Base-by-base conservation (phyloP, 2,329 filamentous ascomycete genomes). In the Penicillium sp. region DNA sequence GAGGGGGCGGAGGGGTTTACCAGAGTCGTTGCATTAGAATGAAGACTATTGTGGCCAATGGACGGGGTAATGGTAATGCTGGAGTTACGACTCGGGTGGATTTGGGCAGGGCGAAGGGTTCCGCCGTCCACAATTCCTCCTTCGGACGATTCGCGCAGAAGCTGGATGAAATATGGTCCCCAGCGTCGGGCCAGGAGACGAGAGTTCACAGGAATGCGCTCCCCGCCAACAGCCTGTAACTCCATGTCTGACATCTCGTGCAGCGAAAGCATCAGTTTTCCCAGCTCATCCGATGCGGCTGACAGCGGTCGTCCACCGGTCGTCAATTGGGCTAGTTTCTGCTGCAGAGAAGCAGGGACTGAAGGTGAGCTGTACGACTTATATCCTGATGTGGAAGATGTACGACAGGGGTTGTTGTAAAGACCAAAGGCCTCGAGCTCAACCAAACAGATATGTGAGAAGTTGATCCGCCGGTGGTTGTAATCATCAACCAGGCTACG, bases 231-330 rank as follows among this genome's bases (percentile, higher is more conserved):
- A 50, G 93, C 94, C 26, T 97, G 81, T 55, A 99, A 90, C 68
- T 97, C 94, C 94, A 99, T 99, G 66, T 99, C 94, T 2, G 91
- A 84, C 53, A 99, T 79, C 73, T 97, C 94, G n/a, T 86, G 85
- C 70, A 96, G 79, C 1, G 82, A 82, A 59, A 96, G 78, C 0
- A 90, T 89, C 71, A 90, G 85, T 61, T 90, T 88, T 5, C 94
- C 94, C 14, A 99, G 79, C 58, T 96, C 90, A 65, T 95, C 88
- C 1, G 92, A 92, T 12, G 89, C 89, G 31, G 84, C 81, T 9
- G 88, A 90, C 62, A 95, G 84, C 31, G 82, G 84, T 18, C 92
- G 84, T 4, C 92, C 92, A 22, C 90, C 90, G 6, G 87, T 88
- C 2, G 86, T 88, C 67, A 79, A 66, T 53, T 81, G 79, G 4